These are phyloP conservation scores for Chaetomiaceae sp. DNA, from an alignment of 2,329 filamentous ascomycete genomes.

Conservation along the genomic window DNA sequence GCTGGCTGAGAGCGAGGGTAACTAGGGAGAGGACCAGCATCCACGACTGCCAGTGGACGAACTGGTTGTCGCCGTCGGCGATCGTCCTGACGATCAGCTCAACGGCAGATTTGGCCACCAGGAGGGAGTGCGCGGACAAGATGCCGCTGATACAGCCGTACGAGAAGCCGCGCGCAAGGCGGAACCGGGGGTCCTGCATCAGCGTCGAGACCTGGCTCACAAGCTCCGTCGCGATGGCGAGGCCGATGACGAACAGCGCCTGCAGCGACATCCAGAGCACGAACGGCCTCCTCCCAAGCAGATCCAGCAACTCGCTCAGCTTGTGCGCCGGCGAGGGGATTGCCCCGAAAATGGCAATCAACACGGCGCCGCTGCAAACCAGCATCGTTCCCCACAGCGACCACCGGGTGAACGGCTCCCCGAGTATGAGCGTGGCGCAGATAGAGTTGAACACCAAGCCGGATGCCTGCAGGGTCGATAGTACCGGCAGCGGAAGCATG, in stretches of 20 bases:
- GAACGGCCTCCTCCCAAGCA: conserved; percentile 70
- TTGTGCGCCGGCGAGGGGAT: conserved; percentile 90
- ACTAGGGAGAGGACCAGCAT: conserved; percentile 78
- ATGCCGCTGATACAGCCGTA: conserved; percentile 91
- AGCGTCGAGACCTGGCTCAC: conserved; percentile 46
- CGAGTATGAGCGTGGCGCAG: conserved; percentile 86
- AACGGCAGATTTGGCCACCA: conserved; percentile 94
- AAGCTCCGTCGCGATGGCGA: conserved; percentile 58
- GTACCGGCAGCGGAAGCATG: conserved; percentile 83
- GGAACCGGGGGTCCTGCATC: conserved; percentile 59
- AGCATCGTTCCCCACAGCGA: conserved; percentile 86
- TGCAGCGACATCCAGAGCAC: conserved; percentile 85
- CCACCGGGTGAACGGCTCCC: conserved; percentile 89
- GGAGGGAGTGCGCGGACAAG: conserved; percentile 83
- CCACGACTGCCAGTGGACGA: conserved; percentile 94
- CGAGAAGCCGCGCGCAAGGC: conserved; percentile 72
- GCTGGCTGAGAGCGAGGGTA: conserved; percentile 74
- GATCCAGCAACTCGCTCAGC: conserved; percentile 68
- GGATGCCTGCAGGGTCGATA: conserved; percentile 91
- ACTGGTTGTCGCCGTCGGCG: conserved; percentile 82
- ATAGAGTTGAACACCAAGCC: conserved; percentile 98
- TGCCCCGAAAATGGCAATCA: conserved; percentile 91
- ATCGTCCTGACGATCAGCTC: conserved; percentile 85
- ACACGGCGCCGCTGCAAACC: conserved; percentile 77
- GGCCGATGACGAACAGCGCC: conserved; percentile 61